These are phyloP conservation scores for Meredithiella fracta DNA, from an alignment of 2,329 filamentous ascomycete species.

Conservation along the genomic window DNA sequence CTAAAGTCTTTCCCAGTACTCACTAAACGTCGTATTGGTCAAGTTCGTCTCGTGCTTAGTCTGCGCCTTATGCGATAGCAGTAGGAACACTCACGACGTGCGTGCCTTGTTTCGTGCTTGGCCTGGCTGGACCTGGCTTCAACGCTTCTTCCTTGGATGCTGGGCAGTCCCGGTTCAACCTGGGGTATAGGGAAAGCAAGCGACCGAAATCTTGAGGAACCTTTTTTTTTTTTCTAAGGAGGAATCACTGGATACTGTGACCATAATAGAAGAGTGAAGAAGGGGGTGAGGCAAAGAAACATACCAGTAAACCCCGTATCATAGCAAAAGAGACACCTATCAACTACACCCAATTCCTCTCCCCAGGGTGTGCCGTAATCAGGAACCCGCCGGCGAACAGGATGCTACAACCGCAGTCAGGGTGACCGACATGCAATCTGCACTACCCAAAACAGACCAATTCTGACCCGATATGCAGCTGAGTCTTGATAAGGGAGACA, in stretches of 20 bases:
- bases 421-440: neutral
- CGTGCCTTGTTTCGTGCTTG: neutral
- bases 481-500: neutral
- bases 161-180: too few relatives aligned
- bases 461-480: neutral
- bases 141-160: too few relatives aligned
- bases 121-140: too few relatives aligned
- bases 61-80: neutral
- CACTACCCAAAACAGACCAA: neutral
- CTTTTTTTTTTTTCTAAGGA: too few relatives aligned
- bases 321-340: too few relatives aligned
- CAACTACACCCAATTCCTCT: too few relatives aligned
- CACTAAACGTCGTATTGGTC: neutral
- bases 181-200: too few relatives aligned
- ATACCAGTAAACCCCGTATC: too few relatives aligned
- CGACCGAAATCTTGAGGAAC: too few relatives aligned
- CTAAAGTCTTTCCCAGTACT: neutral
- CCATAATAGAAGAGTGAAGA: too few relatives aligned
- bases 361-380: neutral
- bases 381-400: neutral
- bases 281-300: too few relatives aligned
- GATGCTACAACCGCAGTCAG: neutral
- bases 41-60: neutral
- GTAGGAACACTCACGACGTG: slow-evolving; percentile 1
- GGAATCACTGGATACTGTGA: too few relatives aligned